Base-by-base conservation (phyloP, 2,329 filamentous ascomycete species). In the Cladophialophora yegresii region DNA sequence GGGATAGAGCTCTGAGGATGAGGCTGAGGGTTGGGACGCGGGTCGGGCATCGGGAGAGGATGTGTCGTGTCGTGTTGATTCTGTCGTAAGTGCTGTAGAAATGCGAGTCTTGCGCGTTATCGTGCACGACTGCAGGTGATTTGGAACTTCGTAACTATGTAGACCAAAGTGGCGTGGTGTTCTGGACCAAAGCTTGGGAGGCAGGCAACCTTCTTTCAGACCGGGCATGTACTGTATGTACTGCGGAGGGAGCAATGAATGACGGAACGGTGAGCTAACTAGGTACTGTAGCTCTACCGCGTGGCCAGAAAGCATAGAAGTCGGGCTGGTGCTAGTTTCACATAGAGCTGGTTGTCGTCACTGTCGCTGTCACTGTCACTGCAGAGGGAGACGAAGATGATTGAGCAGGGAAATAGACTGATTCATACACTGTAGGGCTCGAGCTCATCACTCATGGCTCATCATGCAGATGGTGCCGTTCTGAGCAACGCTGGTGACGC, bases 1-100 rank as follows among this genome's bases (percentile, higher is more conserved):
- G 66, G 66, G 57, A 68, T 68, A 20, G 66, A 68, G 63, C 66
- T 68, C 40, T 62, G 61, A 7, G 61, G 61, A 0, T 28, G 26
- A 28, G 26, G 26, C 3, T 63, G 60, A n/a, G 63, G 32, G 13
- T 61, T 61, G 47, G 62, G 33, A 16, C 30, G 53, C 2, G 54
- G 53, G 49, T 60, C 54, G 50, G 65, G 53, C 65, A 67, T 67
- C 49, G 51, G 43, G 36, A 45, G 12, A 23, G 36, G 22, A 22
- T 26, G 47, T 22, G 28, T 9, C 26, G 26, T 28, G 26, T 28
- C 26, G n/a, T n/a, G n/a, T 16, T 40, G 36, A 40, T 40, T 13
- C 36, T n/a, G 36, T 40, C 13, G 26, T 28, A 28, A 6, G 26
- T 3, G 26, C 3, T 16, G 36, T 16, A 40, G 36, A 16, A 3